These are phyloP conservation scores for Pyricularia sp. DNA, from an alignment of 2,329 filamentous ascomycete genomes.

Conservation along the genomic window DNA sequence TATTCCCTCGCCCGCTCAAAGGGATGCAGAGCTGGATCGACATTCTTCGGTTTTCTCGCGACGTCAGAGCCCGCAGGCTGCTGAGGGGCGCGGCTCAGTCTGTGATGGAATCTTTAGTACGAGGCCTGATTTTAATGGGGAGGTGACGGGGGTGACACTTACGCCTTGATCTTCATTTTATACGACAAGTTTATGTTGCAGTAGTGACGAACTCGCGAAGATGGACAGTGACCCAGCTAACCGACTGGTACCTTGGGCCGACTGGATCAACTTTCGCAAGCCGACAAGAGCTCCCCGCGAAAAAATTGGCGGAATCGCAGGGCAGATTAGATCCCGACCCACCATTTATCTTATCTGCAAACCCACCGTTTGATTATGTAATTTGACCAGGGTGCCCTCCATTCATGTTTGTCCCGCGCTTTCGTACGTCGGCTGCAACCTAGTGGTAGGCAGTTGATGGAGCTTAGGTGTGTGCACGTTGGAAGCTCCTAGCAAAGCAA, in stretches of 20 bases:
- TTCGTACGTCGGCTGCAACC: slow-evolving; percentile 4
- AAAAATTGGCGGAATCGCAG: neutral
- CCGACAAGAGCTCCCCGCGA: neutral
- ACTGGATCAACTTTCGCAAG: neutral
- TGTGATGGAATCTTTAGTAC: neutral
- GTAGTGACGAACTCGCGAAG: neutral
- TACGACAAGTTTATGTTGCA: neutral
- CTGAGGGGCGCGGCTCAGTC: slow-evolving; percentile 3
- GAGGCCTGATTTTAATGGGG: neutral
- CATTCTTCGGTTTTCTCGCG: slow-evolving; percentile 6
- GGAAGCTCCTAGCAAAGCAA: neutral
- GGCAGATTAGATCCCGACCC: neutral
- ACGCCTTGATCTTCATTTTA: slow-evolving; percentile 6
- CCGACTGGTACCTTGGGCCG: neutral
- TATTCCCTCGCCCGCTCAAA: slow-evolving; percentile 89
- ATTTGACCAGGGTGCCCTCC: neutral
- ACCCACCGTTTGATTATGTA: neutral
- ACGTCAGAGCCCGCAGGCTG: slow-evolving; percentile 6
- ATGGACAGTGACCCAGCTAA: neutral
- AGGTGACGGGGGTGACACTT: neutral
- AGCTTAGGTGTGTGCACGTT: neutral
- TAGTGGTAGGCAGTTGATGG: neutral
- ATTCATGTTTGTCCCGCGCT: neutral
- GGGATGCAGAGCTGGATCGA: slow-evolving; percentile 74
- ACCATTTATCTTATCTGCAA: neutral